Conservation (phyloP, 2,329 filamentous ascomycete genomes). For the Aspergillus brasiliensis region DNA sequence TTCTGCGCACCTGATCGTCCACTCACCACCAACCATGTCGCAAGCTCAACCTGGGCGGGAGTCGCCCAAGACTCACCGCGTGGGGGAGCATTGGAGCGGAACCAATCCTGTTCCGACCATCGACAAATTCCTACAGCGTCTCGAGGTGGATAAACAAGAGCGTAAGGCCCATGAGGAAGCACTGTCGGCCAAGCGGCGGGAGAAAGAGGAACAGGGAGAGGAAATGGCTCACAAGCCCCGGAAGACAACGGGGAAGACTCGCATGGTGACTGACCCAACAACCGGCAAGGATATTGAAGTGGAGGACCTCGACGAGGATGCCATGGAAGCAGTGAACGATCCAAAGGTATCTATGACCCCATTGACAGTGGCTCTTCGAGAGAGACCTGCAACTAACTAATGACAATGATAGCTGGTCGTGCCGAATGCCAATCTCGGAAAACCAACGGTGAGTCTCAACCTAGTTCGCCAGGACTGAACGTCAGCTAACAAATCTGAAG, state of each 20-base stretch:
- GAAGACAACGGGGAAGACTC: conserved; percentile 49
- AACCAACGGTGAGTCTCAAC: conserved; percentile 59
- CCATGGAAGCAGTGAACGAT: conserved; percentile 70
- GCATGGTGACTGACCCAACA: conserved; percentile 79
- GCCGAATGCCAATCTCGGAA: conserved; percentile 85
- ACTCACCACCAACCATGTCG: conserved; percentile 14
- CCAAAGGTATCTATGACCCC: conserved; percentile 58
- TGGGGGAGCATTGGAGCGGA: conserved; percentile 76
- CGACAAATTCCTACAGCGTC: conserved; percentile 74
- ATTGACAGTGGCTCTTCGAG: too few relatives aligned
- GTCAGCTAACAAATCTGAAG: conserved; percentile 28
- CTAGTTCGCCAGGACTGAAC: conserved; percentile 1
- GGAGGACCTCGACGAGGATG: conserved; percentile 73
- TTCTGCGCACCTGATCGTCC: not conserved
- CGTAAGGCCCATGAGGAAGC: conserved; percentile 55
- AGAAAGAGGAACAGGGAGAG: conserved; percentile 42
- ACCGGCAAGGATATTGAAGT: conserved; percentile 86
- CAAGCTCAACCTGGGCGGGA: conserved; percentile 15
- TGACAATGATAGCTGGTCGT: conserved; percentile 65
- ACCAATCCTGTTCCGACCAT: conserved; percentile 85
- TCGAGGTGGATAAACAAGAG: conserved; percentile 77
- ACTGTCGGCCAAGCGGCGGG: conserved; percentile 11
- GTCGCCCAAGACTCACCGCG: conserved; percentile 44
- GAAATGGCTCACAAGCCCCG: conserved; percentile 56
- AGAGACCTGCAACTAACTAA: too few relatives aligned